Evolutionary conservation across 2,329 filamentous ascomycete genomes (phyloP).

Genomic region (Orbilia brochopaga): DNA sequence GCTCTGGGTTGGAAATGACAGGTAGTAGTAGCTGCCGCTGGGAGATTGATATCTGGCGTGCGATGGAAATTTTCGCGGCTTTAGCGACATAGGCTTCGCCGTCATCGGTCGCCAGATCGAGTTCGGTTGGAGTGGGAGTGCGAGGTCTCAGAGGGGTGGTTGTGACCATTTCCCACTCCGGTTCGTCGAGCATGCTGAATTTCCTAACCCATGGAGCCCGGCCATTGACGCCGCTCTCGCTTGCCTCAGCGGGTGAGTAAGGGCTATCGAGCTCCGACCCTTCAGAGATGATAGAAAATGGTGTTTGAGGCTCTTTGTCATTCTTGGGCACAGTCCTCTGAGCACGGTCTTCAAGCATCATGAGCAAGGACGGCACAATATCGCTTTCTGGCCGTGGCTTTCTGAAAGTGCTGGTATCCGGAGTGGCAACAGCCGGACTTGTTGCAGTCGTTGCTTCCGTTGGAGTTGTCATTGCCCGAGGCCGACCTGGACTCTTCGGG

Average conservation of each 20-base stretch:
- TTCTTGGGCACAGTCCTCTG: constrained; percentile 18
- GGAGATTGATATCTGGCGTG: constrained; percentile 71
- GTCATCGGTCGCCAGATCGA: constrained; percentile 59
- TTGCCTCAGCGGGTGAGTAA: constrained; percentile 19
- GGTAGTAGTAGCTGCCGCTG: constrained; percentile 68
- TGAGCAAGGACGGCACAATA: constrained; percentile 44
- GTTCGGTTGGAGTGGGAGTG: constrained; percentile 56
- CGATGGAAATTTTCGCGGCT: constrained; percentile 71
- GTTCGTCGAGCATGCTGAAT: constrained; percentile 45
- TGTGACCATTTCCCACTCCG: constrained; percentile 51
- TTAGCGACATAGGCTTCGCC: constrained; percentile 61
- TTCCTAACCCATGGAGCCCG: constrained; percentile 44
- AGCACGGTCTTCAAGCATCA: constrained; percentile 44
- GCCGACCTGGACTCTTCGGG: constrained; percentile 42
- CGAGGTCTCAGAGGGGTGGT: constrained; percentile 41
- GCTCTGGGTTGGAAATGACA: constrained; percentile 56
- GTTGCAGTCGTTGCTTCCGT: constrained; percentile 12
- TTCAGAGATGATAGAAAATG: constrained; percentile 49
- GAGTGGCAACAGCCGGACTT: constrained; percentile 15
- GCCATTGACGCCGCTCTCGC: constrained; percentile 7
- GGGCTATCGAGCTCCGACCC: constrained; percentile 48
- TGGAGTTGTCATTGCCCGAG: constrained; percentile 45
- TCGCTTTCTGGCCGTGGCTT: constrained; percentile 45
- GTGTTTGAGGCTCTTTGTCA: constrained; percentile 43
- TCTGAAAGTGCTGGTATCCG: constrained; percentile 18